Evolutionary conservation across 306 rosid species (phyloP), one percentile per base, ranked within the genome.

Genomic region (Acacia crassicarpa): DNA sequence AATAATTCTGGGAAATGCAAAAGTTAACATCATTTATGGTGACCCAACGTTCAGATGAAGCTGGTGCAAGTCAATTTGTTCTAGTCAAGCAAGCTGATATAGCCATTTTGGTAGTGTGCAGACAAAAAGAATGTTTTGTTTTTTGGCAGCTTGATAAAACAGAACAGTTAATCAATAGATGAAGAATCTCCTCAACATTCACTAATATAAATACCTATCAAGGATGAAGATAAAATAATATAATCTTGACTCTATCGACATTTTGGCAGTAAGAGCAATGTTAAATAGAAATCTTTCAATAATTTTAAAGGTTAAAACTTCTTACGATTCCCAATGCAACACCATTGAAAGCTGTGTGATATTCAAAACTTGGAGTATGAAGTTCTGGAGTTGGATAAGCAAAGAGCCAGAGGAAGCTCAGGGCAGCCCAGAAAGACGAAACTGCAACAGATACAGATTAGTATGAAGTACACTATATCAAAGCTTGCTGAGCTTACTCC

Each of bases 311-410:
- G 67, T 49, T 49, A 81, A 82, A 20, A 72, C 45, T 74, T 71
- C 72, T 92, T 93, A 96, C 99, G 63, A 96, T 93, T 85, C 99
- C 99, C 74, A 93, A 83, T 5, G 98, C 94, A 78, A 96, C 99
- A 19, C 99, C 99, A 76, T 85, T 68, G 84, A 96, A 96, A 63
- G 98, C 94, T 16, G 99, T 89, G 89, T 96, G 99, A 88, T 78
- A 89, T 92, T 96, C 98, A 66, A 87, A 93, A 82, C 99, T 96
- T 84, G 99, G 99, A 81, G 98, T 96, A 46, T 93, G 97, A 40
- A 90, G 75, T 86, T 96, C 99, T 8, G 98, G 99, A 65, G 97
- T 92, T 70, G 99, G 99, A 90, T 96, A 96, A 82, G 99, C 98
- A 81, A 96, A 96, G 81, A 96, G 94, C 90, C 93, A 76, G 74